Conservation (phyloP, 1,139 yeast genomes). For the Debaryomyces sp. region DNA sequence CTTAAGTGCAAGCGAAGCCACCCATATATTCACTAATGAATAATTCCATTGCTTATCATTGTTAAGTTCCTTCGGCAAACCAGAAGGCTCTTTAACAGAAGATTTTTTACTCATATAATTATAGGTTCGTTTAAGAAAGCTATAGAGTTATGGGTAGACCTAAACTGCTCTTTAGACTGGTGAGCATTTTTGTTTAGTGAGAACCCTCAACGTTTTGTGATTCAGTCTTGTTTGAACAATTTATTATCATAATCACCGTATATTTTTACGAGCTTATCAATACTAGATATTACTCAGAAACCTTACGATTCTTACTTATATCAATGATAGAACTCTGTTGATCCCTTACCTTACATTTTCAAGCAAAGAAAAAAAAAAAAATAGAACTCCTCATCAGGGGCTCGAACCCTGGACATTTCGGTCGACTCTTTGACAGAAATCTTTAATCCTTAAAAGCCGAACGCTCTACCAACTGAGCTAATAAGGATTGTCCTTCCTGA, state of each 20-base stretch:
- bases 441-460: slow-evolving; percentile 11
- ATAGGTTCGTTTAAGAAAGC: neutral
- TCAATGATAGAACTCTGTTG: neutral
- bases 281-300: neutral
- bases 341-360: neutral
- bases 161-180: neutral
- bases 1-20: slow-evolving; percentile 40
- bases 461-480: slow-evolving; percentile 14
- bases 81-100: neutral
- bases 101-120: neutral
- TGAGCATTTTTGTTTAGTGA: neutral
- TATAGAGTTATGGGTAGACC: neutral
- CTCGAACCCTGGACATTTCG: slow-evolving; percentile 14
- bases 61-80: neutral
- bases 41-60: slow-evolving; percentile 14
- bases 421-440: slow-evolving; percentile 12
- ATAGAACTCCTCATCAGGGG: slow-evolving; percentile 13
- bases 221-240: neutral
- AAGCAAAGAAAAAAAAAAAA: slow-evolving; percentile 3
- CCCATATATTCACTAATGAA: slow-evolving; percentile 44
- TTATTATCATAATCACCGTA: neutral
- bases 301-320: neutral
- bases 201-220: neutral
- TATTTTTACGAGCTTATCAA: neutral
- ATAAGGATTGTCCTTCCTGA: slow-evolving; percentile 8